A percentile compares a stretch with the other conserved stretches of the same genome.
Conservation (phyloP, 768 basidiomycete species). For the Mycena leptocephala region DNA sequence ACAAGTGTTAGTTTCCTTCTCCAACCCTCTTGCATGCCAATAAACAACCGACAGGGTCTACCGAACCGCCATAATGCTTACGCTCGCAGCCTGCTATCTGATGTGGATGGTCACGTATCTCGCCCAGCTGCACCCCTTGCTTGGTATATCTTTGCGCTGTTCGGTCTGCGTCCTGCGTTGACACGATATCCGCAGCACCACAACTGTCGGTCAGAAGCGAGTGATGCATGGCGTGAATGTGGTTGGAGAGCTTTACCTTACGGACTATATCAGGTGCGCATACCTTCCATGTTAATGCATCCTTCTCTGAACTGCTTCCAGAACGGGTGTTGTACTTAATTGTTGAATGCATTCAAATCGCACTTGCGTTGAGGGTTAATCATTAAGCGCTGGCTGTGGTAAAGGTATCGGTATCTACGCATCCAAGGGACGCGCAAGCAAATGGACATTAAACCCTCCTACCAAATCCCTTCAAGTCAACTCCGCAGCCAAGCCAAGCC, state of each 20-base stretch:
- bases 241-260: conserved; percentile 19
- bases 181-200: conserved; percentile 13
- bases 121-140: conserved; percentile 93
- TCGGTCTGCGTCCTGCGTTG: neutral
- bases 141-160: conserved; percentile 67
- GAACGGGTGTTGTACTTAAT: conserved; percentile 32
- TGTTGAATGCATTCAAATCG: conserved; percentile 23
- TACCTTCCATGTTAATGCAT: neutral
- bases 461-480: conserved; percentile 31
- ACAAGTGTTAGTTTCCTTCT: conserved; percentile 79
- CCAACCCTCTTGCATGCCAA: neutral
- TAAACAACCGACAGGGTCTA: conserved; percentile 72
- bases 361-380: neutral
- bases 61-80: conserved; percentile 85
- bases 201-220: conserved; percentile 6
- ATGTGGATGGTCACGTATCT: conserved; percentile 99
- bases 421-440: neutral
- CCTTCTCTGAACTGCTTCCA: neutral
- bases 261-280: conserved; percentile 27
- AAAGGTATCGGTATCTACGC: no score
- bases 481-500: conserved; percentile 17
- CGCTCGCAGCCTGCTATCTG: conserved; percentile 89
- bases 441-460: neutral
- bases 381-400: no score
- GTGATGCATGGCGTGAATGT: conserved; percentile 19